Evolutionary conservation across 176 grass and related monocot species (phyloP), one percentile per base, ranked within the genome.

Genomic region (Olyra latifolia): DNA sequence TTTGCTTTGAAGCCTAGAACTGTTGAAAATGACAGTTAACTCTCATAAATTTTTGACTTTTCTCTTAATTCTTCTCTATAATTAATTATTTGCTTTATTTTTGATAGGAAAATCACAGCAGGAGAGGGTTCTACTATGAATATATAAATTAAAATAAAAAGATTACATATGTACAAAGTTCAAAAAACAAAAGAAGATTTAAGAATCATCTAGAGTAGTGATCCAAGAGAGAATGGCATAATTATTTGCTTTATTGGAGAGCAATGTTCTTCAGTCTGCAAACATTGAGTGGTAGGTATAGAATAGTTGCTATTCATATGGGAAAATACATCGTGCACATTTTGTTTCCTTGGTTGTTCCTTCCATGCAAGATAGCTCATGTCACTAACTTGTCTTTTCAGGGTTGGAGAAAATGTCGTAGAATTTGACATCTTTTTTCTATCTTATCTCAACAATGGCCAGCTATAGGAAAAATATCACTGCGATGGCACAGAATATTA

Each of bases 361-460:
- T 69, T 70, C 27, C 17, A 72, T 74, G 38, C 38, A 58, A 83
- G 69, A 81, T 52, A 71, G 74, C 46, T 32, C 2, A 57, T 59
- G 69, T 43, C 6, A 47, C 44, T 60, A 47, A 81, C 38, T 81
- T 52, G 32, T 30, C 23, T 40, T 60, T 90, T 58, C 77, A 97
- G 91, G 91, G 72, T 94, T 38, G 89, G 82, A 16, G 74, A 84
- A 40, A 85, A 97, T 66, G 76, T 62, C 32, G 87, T 80, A 27
- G 91, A 97, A 80, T 88, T 97, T 63, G 94, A 92, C 56, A 66
- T 71, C 8, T 71, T 75, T 76, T 97, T 97, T 84, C 91, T 97
- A 77, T 69, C 89, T 86, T 91, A 97, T 89, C 82, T 97, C 71
- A 75, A 91, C 5, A 20, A 81, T 86, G 94, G 89, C 10, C 68